Conservation (phyloP, 2,329 filamentous ascomycete species). For the Botrytis byssoidea region DNA sequence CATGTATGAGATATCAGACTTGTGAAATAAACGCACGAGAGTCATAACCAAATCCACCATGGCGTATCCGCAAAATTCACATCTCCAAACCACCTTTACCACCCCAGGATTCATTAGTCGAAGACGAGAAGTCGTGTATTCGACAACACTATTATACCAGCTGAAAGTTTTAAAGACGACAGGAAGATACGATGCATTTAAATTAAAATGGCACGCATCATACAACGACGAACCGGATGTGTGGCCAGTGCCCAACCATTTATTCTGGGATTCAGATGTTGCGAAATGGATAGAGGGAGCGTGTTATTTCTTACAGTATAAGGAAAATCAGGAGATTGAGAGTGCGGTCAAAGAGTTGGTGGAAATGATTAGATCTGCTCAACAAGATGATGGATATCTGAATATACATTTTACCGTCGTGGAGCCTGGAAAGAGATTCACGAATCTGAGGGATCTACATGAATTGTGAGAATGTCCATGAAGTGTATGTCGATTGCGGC, state of each 20-base stretch:
- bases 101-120: slow-evolving; percentile 40
- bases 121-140: slow-evolving; percentile 45
- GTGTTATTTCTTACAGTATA: slow-evolving; percentile 52
- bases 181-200: slow-evolving; percentile 58
- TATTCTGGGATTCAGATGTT: slow-evolving; percentile 59
- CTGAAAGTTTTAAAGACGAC: slow-evolving; percentile 53
- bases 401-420: slow-evolving; percentile 64
- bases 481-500: slow-evolving; percentile 29
- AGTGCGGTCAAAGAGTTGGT: slow-evolving; percentile 55
- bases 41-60: slow-evolving; percentile 27
- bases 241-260: slow-evolving; percentile 57
- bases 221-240: slow-evolving; percentile 51
- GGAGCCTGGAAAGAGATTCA: slow-evolving; percentile 54
- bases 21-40: not conserved
- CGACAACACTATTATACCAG: slow-evolving; percentile 50
- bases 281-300: slow-evolving; percentile 64
- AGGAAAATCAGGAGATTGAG: slow-evolving; percentile 48
- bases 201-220: slow-evolving; percentile 53
- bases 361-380: slow-evolving; percentile 54
- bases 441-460: slow-evolving; percentile 60
- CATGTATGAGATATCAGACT: not conserved
- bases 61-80: slow-evolving; percentile 46
- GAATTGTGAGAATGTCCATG: slow-evolving; percentile 47
- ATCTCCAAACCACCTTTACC: slow-evolving; percentile 39
- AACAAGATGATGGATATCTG: slow-evolving; percentile 60